phyloP scores from a whole-genome alignment of 306 rosid species.

The Cicer judaicum region DNA sequence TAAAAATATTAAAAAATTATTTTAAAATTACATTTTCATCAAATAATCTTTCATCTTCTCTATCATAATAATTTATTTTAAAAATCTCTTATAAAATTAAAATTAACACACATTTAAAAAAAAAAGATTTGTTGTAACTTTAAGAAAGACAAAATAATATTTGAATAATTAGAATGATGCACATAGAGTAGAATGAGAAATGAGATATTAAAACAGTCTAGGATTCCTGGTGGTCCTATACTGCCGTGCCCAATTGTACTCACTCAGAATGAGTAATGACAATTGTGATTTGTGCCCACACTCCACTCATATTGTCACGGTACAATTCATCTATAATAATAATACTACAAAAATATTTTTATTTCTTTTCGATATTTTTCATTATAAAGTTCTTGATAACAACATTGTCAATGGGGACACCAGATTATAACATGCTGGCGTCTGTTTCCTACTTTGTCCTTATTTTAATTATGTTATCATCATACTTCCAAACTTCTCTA shows the following conservation, averaged over 20 bases:
- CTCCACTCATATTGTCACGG: constrained; percentile 11
- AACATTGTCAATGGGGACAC: constrained; percentile 53
- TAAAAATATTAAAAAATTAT: too few species aligned
- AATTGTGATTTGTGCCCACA: constrained; percentile 37
- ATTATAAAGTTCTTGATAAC: constrained; percentile 46
- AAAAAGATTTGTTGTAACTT: too few species aligned
- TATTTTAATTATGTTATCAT: constrained; percentile 50
- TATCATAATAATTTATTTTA: too few species aligned
- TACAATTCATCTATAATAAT: constrained; percentile 45
- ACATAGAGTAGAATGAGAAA: too few species aligned
- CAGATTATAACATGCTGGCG: constrained; percentile 58
- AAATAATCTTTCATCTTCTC: too few species aligned
- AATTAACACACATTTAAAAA: too few species aligned
- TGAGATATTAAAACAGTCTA: background rate
- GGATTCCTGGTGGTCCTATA: background rate
- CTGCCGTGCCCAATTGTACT: constrained; percentile 1
- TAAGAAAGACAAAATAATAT: too few species aligned
- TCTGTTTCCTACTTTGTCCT: constrained; percentile 74
- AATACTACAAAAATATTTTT: background rate
- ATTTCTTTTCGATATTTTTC: constrained; percentile 23
- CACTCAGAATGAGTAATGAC: constrained; percentile 26
- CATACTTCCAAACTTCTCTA: constrained; percentile 41
- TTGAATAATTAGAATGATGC: too few species aligned
- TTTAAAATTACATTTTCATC: too few species aligned
- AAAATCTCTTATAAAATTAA: too few species aligned